Evolutionary conservation across 148 eudicot genomes (phyloP).

Genomic region (Rhododendron williamsianum): DNA sequence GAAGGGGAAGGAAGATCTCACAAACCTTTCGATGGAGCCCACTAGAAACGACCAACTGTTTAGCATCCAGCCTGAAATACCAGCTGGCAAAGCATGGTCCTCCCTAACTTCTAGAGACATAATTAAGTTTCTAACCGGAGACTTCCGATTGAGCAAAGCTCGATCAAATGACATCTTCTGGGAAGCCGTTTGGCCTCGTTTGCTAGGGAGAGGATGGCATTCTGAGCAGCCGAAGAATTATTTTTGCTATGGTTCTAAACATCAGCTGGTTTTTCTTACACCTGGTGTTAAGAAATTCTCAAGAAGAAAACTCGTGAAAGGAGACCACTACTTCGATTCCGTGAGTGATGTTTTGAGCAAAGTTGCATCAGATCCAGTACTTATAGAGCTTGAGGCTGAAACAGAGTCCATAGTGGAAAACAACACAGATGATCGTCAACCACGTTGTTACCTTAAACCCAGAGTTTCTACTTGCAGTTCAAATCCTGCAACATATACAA

Average conservation of each 20-base stretch:
- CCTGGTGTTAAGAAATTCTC: slow-evolving; percentile 31
- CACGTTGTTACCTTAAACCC: slow-evolving; percentile 41
- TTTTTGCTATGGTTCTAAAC: background rate
- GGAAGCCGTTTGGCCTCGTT: slow-evolving; percentile 36
- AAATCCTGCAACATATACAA: slow-evolving; percentile 31
- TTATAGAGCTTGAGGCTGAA: slow-evolving; percentile 23
- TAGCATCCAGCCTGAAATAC: background rate
- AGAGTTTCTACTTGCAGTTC: slow-evolving; percentile 24
- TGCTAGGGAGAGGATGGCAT: slow-evolving; percentile 35
- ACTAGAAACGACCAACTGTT: background rate
- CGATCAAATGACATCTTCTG: slow-evolving; percentile 26
- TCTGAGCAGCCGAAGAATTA: slow-evolving; percentile 28
- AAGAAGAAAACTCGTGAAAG: slow-evolving; percentile 19
- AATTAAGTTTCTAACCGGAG: slow-evolving; percentile 22
- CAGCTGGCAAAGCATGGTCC: slow-evolving; percentile 19
- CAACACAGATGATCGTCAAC: slow-evolving; percentile 13
- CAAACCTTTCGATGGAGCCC: slow-evolving; percentile 9
- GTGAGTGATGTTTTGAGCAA: slow-evolving; percentile 25
- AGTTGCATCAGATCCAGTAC: slow-evolving; percentile 25
- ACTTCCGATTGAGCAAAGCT: slow-evolving; percentile 25
- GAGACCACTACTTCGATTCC: slow-evolving; percentile 27
- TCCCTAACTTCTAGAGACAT: slow-evolving; percentile 15
- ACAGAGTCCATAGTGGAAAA: background rate
- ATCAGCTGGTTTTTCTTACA: slow-evolving; percentile 24
- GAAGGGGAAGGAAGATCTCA: slow-evolving; percentile 23